Evolutionary conservation across 257 asterid species (phyloP), one percentile per base, ranked within the genome.

Genomic region (Marsdenia floribunda): DNA sequence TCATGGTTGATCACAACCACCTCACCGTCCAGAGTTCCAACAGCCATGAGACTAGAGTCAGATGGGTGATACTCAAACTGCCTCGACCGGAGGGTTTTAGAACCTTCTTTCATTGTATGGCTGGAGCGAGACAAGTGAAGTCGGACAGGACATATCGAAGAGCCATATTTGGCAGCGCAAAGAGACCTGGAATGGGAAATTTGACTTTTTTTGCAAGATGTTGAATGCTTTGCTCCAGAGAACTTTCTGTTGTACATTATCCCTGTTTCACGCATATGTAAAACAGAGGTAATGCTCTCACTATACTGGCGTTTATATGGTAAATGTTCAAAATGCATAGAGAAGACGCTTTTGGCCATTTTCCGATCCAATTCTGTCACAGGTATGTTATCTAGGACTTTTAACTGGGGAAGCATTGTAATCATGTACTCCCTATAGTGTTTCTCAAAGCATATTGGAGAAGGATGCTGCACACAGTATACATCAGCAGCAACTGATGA

Each of bases 21-120:
- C 72, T 92, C 96, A 6, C 96, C 98, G n/a, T 90, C 98, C 42
- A 92, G 83, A 22, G 98, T 88, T 80, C 97, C 98, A 54, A 90
- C 80, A 5, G 92, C 96, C 97, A 92, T 92, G 46, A 92, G 86
- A 77, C 93, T 78, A 9, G 94, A 72, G 59, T 84, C 91, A n/a
- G 85, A 83, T 0, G 97, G 97, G 44, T 92, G 93, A 80, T 89
- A 92, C 86, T 92, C 98, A 74, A 92, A 90, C 78, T 92, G 98
- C 85, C 97, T 86, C 0, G 98, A 95, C 4, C 94, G 87, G 54
- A 88, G 80, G 69, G 82, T 87, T 78, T 76, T 79, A 47, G 77
- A 83, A 14, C 29, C 84, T 57, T 79, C 84, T 75, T 66, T 70
- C 7, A 42, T 15, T 29, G 21, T 64, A 74, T 68, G 44, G 54